These are phyloP conservation scores for Fraxinus dipetala DNA, from an alignment of 305 asterid species.

Conservation along the genomic window DNA sequence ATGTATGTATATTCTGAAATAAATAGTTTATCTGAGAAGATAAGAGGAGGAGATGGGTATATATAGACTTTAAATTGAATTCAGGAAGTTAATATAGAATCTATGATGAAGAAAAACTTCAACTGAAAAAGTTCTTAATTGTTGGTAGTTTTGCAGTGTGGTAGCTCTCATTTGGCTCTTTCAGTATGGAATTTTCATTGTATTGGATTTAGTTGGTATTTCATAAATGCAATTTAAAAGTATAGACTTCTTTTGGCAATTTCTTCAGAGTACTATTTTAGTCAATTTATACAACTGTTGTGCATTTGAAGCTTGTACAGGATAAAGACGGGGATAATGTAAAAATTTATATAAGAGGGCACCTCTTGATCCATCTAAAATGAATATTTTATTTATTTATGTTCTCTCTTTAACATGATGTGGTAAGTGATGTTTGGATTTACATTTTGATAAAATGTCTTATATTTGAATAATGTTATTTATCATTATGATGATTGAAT, in stretches of 20 bases:
- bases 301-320: background rate
- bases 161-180: conserved; percentile 39
- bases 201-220: conserved; percentile 29
- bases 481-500: too few species aligned
- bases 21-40: background rate
- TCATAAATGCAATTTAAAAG: background rate
- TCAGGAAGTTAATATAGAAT: conserved; percentile 36
- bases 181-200: conserved; percentile 19
- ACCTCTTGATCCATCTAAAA: background rate
- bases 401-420: background rate
- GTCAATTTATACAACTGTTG: background rate
- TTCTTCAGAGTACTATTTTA: background rate
- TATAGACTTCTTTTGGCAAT: background rate
- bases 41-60: background rate
- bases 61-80: conserved; percentile 21
- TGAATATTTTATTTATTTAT: background rate
- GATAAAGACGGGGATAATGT: background rate
- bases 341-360: too few species aligned
- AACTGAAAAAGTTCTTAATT: conserved; percentile 21
- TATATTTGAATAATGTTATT: background rate
- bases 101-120: conserved; percentile 25
- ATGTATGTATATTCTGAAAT: background rate
- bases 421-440: background rate
- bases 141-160: conserved; percentile 39
- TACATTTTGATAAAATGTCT: background rate